Percentiles rank a stretch among this genome's conserved stretches.
Evolutionary conservation across 2,329 filamentous ascomycete species (phyloP).

Genomic region (Neonectria sp.): DNA sequence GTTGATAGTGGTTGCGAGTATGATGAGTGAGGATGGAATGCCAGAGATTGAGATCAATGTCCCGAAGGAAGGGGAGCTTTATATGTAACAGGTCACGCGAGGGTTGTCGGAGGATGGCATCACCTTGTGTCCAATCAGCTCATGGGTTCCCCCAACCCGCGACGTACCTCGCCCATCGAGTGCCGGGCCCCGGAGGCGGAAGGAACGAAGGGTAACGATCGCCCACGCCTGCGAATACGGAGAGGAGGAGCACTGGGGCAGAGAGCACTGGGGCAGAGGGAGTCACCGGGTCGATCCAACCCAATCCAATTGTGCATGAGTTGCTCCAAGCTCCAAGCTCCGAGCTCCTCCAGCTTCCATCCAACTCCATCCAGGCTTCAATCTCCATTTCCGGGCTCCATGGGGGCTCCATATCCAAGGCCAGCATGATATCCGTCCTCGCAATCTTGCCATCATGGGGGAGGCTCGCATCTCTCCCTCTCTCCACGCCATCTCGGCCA

Average conservation of each 20-base stretch:
- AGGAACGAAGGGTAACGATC: constrained; percentile 1
- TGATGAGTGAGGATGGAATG: constrained; percentile 1
- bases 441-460: background rate
- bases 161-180: constrained; percentile 18
- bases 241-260: background rate
- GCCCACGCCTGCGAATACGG: constrained; percentile 16
- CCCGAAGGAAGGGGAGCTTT: constrained; percentile 39
- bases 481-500: constrained; percentile 4
- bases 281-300: constrained; percentile 4
- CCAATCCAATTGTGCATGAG: background rate
- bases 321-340: background rate
- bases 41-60: constrained; percentile 10
- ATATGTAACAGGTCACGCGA: constrained; percentile 49
- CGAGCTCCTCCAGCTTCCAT: constrained; percentile 2
- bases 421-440: background rate
- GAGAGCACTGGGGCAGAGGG: background rate
- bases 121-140: constrained; percentile 48
- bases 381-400: background rate
- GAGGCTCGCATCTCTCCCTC: background rate
- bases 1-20: background rate
- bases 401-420: background rate
- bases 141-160: constrained; percentile 35
- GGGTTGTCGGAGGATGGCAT: constrained; percentile 44
- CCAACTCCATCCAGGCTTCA: background rate
- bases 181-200: constrained; percentile 30